Percentiles rank a stretch among this genome's conserved stretches.
phyloP scores from a whole-genome alignment of 1,284 basidiomycete species.

The Malassezia obtusa region DNA sequence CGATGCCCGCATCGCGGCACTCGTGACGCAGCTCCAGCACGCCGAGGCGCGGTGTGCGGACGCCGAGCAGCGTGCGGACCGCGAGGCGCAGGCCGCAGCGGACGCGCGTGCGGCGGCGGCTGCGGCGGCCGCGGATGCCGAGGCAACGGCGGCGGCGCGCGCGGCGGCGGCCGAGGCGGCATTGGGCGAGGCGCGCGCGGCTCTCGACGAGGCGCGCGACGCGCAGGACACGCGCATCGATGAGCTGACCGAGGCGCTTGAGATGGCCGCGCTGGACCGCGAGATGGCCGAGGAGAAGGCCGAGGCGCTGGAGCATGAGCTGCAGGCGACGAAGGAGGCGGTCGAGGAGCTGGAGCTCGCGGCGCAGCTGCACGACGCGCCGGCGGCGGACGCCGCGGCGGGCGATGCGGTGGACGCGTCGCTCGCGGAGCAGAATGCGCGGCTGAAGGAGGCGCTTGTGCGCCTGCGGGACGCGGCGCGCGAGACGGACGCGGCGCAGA shows the following conservation, averaged over 20 bases:
- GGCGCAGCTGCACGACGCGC: slow-evolving; percentile 60
- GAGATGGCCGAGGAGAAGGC: slow-evolving; percentile 92
- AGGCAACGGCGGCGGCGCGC: neutral
- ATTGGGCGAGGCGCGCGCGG: neutral
- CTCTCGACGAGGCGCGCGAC: neutral
- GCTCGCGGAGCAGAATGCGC: slow-evolving; percentile 20
- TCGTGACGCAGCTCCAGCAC: neutral
- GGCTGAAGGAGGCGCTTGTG: slow-evolving; percentile 8
- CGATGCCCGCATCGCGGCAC: neutral
- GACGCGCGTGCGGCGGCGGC: neutral
- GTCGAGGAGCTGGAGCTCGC: slow-evolving; percentile 76
- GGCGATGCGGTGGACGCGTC: slow-evolving; percentile 20
- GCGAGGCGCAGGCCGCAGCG: no score
- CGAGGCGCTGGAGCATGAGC: slow-evolving; percentile 65
- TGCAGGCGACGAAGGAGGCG: slow-evolving; percentile 67
- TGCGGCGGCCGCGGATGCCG: neutral
- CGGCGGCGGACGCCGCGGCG: slow-evolving; percentile 22
- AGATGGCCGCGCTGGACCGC: slow-evolving; percentile 89
- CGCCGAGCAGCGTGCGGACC: neutral
- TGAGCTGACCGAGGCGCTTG: slow-evolving; percentile 72
- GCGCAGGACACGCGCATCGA: slow-evolving; percentile 48
- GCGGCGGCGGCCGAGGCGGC: neutral
- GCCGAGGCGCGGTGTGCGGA: neutral
- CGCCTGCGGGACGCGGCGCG: slow-evolving; percentile 65
- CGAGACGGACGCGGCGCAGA: slow-evolving; percentile 76